Evolutionary conservation across 208 protist genomes (phyloP).

Genomic region (Strigomonas culicis): DNA sequence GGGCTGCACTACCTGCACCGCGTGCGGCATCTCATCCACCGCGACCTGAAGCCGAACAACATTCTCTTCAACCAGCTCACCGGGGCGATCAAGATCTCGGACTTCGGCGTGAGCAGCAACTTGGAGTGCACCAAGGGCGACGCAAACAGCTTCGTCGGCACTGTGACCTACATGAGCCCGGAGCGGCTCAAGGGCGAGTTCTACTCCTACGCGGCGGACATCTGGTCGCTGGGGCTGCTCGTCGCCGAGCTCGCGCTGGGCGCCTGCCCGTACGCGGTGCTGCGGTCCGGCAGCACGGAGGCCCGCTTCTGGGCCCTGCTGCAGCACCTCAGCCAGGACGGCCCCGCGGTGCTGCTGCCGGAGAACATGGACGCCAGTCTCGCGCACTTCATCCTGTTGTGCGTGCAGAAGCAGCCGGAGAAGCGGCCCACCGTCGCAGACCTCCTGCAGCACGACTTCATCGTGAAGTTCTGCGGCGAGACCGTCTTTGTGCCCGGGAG

Average conservation of each 20-base stretch:
- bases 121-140: slow-evolving; percentile 83
- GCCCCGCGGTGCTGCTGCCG: slow-evolving; percentile 55
- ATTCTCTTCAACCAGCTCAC: slow-evolving; percentile 89
- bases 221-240: slow-evolving; percentile 92
- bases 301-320: slow-evolving; percentile 83
- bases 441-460: slow-evolving; percentile 75
- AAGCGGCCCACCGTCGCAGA: slow-evolving; percentile 58
- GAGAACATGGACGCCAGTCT: slow-evolving; percentile 42
- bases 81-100: slow-evolving; percentile 88
- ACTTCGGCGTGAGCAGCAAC: slow-evolving; percentile 93
- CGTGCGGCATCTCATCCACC: slow-evolving; percentile 90
- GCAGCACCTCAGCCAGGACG: slow-evolving; percentile 69
- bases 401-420: slow-evolving; percentile 56
- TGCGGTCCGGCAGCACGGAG: slow-evolving; percentile 58
- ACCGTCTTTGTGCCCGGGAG: neutral
- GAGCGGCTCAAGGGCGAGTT: slow-evolving; percentile 85
- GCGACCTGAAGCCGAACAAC: slow-evolving; percentile 98
- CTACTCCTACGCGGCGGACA: slow-evolving; percentile 91
- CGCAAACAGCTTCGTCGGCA: slow-evolving; percentile 90
- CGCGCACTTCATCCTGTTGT: slow-evolving; percentile 64
- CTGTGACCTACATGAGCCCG: slow-evolving; percentile 94
- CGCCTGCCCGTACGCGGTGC: slow-evolving; percentile 62
- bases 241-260: slow-evolving; percentile 88
- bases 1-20: slow-evolving; percentile 89
- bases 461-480: slow-evolving; percentile 24